phyloP scores from a whole-genome alignment of 2,329 filamentous ascomycete species.

The Purpureocillium takamizusanense region DNA sequence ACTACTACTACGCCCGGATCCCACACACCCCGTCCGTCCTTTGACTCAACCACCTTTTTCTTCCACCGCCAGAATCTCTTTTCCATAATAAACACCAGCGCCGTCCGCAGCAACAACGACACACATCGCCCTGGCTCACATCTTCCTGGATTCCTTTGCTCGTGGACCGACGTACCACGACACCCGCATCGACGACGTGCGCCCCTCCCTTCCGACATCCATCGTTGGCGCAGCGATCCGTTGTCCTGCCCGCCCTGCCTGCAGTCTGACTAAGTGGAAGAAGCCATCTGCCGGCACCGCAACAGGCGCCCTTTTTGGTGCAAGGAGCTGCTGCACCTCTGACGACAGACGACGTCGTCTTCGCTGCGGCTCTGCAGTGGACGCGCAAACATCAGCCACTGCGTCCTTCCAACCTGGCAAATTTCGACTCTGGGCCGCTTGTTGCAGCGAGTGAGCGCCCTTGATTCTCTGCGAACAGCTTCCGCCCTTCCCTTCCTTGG shows the following conservation, averaged over 20 bases:
- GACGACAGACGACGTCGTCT: background rate
- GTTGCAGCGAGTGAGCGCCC: too few species aligned
- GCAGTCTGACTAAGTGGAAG: background rate
- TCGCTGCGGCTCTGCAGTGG: constrained; percentile 3
- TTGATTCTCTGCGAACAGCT: too few species aligned
- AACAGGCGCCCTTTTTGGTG: background rate
- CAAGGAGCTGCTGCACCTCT: background rate
- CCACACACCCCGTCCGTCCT: background rate
- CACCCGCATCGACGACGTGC: too few species aligned
- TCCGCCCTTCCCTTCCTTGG: too few species aligned
- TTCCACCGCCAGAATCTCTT: background rate
- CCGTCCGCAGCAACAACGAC: background rate
- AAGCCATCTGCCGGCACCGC: constrained; percentile 1
- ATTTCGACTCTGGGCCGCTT: too few species aligned
- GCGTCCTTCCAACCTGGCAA: too few species aligned
- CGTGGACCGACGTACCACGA: too few species aligned
- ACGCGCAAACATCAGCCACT: too few species aligned
- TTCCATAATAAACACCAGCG: background rate
- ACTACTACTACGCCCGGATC: background rate
- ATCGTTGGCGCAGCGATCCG: too few species aligned
- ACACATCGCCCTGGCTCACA: too few species aligned
- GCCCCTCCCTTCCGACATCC: too few species aligned
- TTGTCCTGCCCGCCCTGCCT: background rate
- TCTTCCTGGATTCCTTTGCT: too few species aligned
- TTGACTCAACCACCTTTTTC: constrained; percentile 1